Percentiles rank a stretch among this genome's conserved stretches.
Evolutionary conservation across 257 asterid species (phyloP).

Genomic region (Vinca minor): DNA sequence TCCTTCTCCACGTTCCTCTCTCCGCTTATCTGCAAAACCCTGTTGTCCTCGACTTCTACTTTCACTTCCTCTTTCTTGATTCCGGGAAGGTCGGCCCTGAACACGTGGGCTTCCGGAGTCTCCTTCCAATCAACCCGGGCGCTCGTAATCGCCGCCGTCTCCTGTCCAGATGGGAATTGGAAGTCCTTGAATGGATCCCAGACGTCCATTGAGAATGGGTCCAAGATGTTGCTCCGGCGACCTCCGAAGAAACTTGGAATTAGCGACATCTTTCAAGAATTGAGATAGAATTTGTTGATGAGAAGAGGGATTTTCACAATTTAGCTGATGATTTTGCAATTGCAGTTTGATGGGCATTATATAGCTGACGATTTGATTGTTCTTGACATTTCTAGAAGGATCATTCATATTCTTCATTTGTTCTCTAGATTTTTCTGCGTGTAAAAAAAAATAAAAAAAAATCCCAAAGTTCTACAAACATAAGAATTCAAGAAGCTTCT

Average conservation of each 20-base stretch:
- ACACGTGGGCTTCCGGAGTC: constrained; percentile 17
- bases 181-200: constrained; percentile 10
- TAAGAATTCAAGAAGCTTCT: too few species aligned
- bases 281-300: too few species aligned
- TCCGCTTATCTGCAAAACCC: background rate
- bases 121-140: constrained; percentile 19
- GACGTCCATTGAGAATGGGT: background rate
- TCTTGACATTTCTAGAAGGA: too few species aligned
- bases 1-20: constrained; percentile 7
- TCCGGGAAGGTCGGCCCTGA: constrained; percentile 17
- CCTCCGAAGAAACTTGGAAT: constrained; percentile 7
- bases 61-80: constrained; percentile 18
- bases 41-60: constrained; percentile 14
- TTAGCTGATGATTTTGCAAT: too few species aligned
- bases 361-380: too few species aligned
- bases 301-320: too few species aligned
- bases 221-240: background rate
- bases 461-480: too few species aligned
- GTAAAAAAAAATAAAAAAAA: too few species aligned
- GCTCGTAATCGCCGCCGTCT: constrained; percentile 2
- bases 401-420: too few species aligned
- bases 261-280: constrained; percentile 7
- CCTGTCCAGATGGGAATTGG: background rate
- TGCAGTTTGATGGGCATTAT: too few species aligned
- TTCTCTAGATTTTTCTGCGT: too few species aligned